A percentile compares a stretch with the other conserved stretches of the same genome.
These are phyloP conservation scores for Linum usitatissimum DNA, from an alignment of 345 rosid species.

Conservation along the genomic window DNA sequence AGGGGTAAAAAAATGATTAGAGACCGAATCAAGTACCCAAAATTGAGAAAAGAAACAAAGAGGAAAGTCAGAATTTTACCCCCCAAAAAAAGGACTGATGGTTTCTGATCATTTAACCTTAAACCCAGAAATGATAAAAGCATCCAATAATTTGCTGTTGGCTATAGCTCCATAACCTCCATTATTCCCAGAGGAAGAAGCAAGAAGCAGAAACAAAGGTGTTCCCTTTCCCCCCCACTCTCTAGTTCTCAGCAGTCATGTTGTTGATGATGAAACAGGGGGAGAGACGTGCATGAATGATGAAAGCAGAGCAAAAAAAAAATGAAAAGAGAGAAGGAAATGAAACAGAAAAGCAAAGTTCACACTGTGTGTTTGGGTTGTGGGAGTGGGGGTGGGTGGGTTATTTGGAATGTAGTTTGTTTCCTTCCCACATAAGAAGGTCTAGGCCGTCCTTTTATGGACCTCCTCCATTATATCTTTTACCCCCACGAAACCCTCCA, in stretches of 20 bases:
- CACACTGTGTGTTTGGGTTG: too few relatives aligned
- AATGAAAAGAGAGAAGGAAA: not conserved
- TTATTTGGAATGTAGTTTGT: not conserved
- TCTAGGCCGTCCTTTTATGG: slow-evolving; percentile 3
- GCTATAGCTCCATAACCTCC: slow-evolving; percentile 26
- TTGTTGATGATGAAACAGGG: not conserved
- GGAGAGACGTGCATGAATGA: not conserved
- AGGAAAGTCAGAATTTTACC: slow-evolving; percentile 15
- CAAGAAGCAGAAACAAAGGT: not conserved
- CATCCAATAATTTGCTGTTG: slow-evolving; percentile 6
- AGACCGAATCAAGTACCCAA: not conserved
- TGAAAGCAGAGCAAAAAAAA: not conserved
- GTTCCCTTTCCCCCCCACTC: not conserved
- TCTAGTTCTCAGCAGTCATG: not conserved
- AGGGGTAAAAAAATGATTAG: not conserved
- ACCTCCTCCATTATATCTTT: not conserved
- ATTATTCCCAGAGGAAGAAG: slow-evolving; percentile 6
- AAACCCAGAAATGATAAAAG: slow-evolving; percentile 17
- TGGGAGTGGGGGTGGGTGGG: not conserved
- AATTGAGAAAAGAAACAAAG: slow-evolving; percentile 1
- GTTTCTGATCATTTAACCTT: slow-evolving; percentile 7
- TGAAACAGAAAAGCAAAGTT: too few relatives aligned
- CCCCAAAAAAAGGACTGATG: slow-evolving; percentile 14
- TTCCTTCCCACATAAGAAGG: not conserved
- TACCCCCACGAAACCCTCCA: slow-evolving; percentile 11